Percentiles rank a stretch among this genome's conserved stretches.
Evolutionary conservation across 1,284 basidiomycete species (phyloP).

Genomic region (Malassezia obtusa): DNA sequence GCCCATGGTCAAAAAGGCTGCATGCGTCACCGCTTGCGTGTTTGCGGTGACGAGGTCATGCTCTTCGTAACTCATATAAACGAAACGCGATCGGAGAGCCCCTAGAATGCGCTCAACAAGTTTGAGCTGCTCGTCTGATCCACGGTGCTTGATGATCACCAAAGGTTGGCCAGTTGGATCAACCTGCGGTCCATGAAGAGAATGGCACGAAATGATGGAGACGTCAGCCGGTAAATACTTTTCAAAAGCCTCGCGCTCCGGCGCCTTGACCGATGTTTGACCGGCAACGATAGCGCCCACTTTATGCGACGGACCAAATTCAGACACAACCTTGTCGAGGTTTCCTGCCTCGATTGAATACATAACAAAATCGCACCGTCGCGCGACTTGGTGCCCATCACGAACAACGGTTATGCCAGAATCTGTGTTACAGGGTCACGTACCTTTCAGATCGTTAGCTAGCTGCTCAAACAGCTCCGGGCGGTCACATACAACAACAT

Average conservation of each 20-base stretch:
- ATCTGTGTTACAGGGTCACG: slow-evolving; percentile 11
- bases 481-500: slow-evolving; percentile 80
- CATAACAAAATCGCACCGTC: slow-evolving; percentile 75
- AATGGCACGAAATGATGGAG: slow-evolving; percentile 84
- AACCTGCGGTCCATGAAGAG: slow-evolving; percentile 84
- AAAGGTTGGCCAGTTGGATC: slow-evolving; percentile 83
- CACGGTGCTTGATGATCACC: slow-evolving; percentile 81
- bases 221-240: slow-evolving; percentile 74
- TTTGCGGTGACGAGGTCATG: slow-evolving; percentile 94
- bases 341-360: slow-evolving; percentile 91
- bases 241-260: slow-evolving; percentile 83
- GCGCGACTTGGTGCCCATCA: slow-evolving; percentile 75
- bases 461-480: slow-evolving; percentile 67
- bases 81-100: slow-evolving; percentile 71
- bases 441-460: slow-evolving; percentile 59
- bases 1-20: slow-evolving; percentile 97
- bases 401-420: slow-evolving; percentile 57
- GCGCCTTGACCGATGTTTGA: slow-evolving; percentile 93
- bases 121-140: slow-evolving; percentile 61
- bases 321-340: slow-evolving; percentile 69
- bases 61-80: slow-evolving; percentile 87
- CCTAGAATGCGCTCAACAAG: slow-evolving; percentile 75
- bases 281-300: slow-evolving; percentile 82
- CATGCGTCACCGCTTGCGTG: slow-evolving; percentile 94
- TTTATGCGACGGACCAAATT: slow-evolving; percentile 91